These are phyloP conservation scores for Chrysanthemum seticuspe DNA, from an alignment of 129 eudicot species.

Conservation along the genomic window DNA sequence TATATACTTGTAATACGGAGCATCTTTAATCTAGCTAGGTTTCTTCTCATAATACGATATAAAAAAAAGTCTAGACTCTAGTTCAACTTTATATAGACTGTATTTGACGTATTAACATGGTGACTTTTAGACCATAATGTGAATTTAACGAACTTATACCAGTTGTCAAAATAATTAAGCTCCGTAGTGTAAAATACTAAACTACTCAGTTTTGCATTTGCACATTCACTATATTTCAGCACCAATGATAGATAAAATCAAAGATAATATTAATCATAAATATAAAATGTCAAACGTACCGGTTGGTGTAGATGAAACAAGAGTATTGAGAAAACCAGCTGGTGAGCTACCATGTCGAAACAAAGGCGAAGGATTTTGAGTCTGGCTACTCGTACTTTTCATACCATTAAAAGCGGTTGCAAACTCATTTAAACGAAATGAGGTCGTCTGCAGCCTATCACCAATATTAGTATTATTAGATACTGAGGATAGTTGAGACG, in stretches of 20 bases:
- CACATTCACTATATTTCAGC: neutral
- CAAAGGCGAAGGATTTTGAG: constrained; percentile 38
- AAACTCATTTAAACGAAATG: constrained; percentile 35
- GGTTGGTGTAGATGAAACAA: constrained; percentile 27
- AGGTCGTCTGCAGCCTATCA: constrained; percentile 21
- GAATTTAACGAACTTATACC: too few relatives aligned
- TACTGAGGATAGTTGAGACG: constrained; percentile 25
- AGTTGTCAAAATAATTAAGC: too few relatives aligned
- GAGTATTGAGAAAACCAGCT: constrained; percentile 67
- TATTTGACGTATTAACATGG: too few relatives aligned
- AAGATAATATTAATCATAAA: neutral
- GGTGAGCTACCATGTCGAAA: constrained; percentile 80
- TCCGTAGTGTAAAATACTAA: too few relatives aligned
- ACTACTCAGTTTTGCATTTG: too few relatives aligned
- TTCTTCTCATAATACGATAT: too few relatives aligned
- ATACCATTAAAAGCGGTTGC: constrained; percentile 29
- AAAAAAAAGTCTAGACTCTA: too few relatives aligned
- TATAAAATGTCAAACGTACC: constrained; percentile 7
- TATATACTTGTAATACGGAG: too few relatives aligned
- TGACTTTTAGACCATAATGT: too few relatives aligned
- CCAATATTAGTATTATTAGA: neutral
- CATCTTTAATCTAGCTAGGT: too few relatives aligned
- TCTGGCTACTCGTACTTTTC: constrained; percentile 6
- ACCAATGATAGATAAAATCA: too few relatives aligned
- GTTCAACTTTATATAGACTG: too few relatives aligned